Evolutionary conservation across 345 rosid genomes (phyloP), one percentile per base, ranked within the genome.

Genomic region (Adansonia digitata): DNA sequence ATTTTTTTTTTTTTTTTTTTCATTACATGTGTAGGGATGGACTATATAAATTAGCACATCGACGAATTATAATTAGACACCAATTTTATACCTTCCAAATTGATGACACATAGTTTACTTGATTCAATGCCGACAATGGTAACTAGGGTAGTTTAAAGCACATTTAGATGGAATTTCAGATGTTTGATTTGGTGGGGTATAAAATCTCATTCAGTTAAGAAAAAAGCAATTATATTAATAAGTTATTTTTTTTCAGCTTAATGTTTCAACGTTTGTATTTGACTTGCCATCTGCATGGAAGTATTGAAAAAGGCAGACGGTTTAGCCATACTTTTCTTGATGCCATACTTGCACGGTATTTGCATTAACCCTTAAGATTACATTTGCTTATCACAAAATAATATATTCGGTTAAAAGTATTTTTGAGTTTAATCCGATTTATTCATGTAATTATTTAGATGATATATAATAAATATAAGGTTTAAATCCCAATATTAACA

Each of bases 111-210:
- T 70, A 46, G 76, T 72, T 82, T 75, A 48, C 79, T 75, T 72
- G 77, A 74, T 34, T 8, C 34, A 29, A 34, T 29, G 31, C 10
- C 9, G 35, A 31, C 68, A 81, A 76, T 67, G 83, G 75, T 51
- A 74, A 83, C 69, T 78, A 35, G 76, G 69, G 61, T 66, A 77
- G 70, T 78, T 62, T 37, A n/a, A 75, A 72, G 79, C n/a, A 71
- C 42, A 73, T 80, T 72, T 75, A 74, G 74, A 74, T 79, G 80
- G 71, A 80, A 76, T 73, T 76, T 77, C 81, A 75, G 55, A 80
- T 77, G 78, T 73, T 86, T 73, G 83, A 81, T 84, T 84, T 86
- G 86, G 85, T 81, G 86, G 85, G 84, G 82, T 84, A 77, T 82
- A 69, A 84, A 71, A 77, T 81, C 89, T 77, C 82, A 77, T 82